phyloP scores from a whole-genome alignment of 2,329 filamentous ascomycete genomes.

The Aureobasidium pullulans region DNA sequence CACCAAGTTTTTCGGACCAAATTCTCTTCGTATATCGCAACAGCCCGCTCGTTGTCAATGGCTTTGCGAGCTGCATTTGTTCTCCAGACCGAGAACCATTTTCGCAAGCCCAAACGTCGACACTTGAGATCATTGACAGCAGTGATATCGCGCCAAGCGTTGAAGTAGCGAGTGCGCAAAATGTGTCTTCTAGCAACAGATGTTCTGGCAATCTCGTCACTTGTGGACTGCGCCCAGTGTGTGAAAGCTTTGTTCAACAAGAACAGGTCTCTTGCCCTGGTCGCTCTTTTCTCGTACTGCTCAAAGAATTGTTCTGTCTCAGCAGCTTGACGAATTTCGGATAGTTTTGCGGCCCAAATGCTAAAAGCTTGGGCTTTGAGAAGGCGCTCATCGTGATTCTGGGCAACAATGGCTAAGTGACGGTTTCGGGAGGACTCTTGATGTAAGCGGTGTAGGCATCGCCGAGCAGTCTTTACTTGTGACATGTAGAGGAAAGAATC shows the following conservation, averaged over 20 bases:
- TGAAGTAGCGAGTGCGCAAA: constrained; percentile 60
- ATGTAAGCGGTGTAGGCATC: constrained; percentile 38
- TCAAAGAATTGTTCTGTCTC: constrained; percentile 49
- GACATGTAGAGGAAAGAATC: constrained; percentile 11
- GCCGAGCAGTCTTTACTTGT: constrained; percentile 24
- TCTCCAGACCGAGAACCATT: constrained; percentile 50
- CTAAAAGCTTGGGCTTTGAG: constrained; percentile 48
- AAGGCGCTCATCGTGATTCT: constrained; percentile 39
- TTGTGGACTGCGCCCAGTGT: constrained; percentile 61
- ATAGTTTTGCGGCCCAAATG: constrained; percentile 38
- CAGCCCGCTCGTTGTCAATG: constrained; percentile 28
- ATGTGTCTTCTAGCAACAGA: constrained; percentile 63
- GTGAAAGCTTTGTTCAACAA: constrained; percentile 57
- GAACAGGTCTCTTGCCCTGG: constrained; percentile 57
- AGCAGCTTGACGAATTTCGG: constrained; percentile 33
- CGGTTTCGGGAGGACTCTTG: constrained; percentile 32
- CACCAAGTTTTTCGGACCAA: constrained; percentile 27
- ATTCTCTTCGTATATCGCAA: constrained; percentile 27
- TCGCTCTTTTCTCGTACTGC: constrained; percentile 52
- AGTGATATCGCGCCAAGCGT: constrained; percentile 61
- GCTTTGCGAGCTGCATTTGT: constrained; percentile 32
- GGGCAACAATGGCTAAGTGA: constrained; percentile 35
- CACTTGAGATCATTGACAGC: constrained; percentile 51
- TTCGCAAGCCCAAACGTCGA: constrained; percentile 44
- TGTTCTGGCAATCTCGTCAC: constrained; percentile 59